Evolutionary conservation across 2,329 filamentous ascomycete genomes (phyloP).

Genomic region (Coniochaeta sp.): DNA sequence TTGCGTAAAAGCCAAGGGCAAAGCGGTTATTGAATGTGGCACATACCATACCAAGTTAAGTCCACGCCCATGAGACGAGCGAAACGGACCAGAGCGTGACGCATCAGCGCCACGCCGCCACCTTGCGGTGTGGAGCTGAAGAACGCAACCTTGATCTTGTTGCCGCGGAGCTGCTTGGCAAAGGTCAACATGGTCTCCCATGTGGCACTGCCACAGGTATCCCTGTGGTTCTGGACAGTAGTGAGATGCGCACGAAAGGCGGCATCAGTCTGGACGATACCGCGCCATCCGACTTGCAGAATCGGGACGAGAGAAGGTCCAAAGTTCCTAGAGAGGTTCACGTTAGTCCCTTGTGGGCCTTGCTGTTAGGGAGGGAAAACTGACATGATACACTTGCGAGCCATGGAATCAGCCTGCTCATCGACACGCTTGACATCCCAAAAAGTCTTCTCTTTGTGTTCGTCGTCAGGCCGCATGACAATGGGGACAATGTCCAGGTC

Average conservation of each 20-base stretch:
- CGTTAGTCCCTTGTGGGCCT: conserved; percentile 6
- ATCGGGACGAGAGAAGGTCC: conserved; percentile 65
- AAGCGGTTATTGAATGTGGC: not conserved
- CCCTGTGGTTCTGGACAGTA: conserved; percentile 48
- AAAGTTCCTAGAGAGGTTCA: conserved; percentile 48
- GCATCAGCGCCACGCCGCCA: conserved; percentile 77
- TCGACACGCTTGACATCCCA: conserved; percentile 58
- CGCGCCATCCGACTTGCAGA: conserved; percentile 58
- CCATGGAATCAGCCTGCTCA: conserved; percentile 76
- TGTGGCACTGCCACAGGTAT: conserved; percentile 52
- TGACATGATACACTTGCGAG: conserved; percentile 68
- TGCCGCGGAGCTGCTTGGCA: conserved; percentile 52
- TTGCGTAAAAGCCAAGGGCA: not conserved
- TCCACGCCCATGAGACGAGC: conserved; percentile 59
- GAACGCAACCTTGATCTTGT: conserved; percentile 61
- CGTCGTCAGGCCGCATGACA: conserved; percentile 45
- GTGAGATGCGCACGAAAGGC: conserved; percentile 55
- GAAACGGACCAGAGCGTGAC: conserved; percentile 69
- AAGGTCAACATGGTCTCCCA: conserved; percentile 60
- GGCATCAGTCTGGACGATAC: conserved; percentile 63
- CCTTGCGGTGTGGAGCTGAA: conserved; percentile 77
- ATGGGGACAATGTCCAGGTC: conserved; percentile 71
- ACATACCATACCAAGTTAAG: conserved; percentile 61
- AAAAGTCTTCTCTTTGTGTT: conserved; percentile 31
- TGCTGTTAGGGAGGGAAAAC: conserved; percentile 14